Evolutionary conservation across 148 eudicot genomes (phyloP), one percentile per base, ranked within the genome.

Genomic region (Arbutus unedo): DNA sequence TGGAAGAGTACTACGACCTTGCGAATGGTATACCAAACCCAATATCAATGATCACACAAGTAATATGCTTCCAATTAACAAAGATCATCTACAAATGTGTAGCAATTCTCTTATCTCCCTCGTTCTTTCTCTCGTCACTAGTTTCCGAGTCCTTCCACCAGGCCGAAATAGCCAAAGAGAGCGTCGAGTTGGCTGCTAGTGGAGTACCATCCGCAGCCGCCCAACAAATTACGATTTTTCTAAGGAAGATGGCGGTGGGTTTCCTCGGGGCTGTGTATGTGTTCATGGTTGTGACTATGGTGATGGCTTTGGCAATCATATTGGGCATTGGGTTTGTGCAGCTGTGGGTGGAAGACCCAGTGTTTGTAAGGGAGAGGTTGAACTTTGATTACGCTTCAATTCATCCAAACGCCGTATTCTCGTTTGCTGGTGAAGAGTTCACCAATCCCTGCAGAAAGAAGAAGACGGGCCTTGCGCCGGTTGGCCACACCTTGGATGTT

Each of bases 261-360:
- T 10, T 92, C 1, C 15, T 91, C 19, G 95, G 93, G 2, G 93
- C 91, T 21, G 74, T 83, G 3, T 91, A 91, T 41, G 89, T 87
- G 9, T 84, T 86, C 13, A 47, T 87, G 81, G 88, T 88, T 38
- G 74, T 93, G 83, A 79, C 86, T 0, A 1, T 76, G 80, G 76
- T 88, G 44, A 82, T 95, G 92, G 77, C 74, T 51, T 77, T 85
- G 81, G 89, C 98, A 10, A 73, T 82, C 25, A 44, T 82, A 25
- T 0, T 91, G 54, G 98, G 94, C 15, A 85, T 92, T 0, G 79
- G 88, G 78, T 43, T 90, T 77, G 95, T 95, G 50, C 70, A 85
- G 44, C 2, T 75, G 18, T 93, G 87, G 95, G 90, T 86, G n/a
- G 98, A 95, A 45, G 87, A 93, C 76, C 98, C 98, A 5, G 83